Percentiles rank a stretch among this genome's conserved stretches.
Conservation (phyloP, 257 asterid species). For the Solanum etuberosum region DNA sequence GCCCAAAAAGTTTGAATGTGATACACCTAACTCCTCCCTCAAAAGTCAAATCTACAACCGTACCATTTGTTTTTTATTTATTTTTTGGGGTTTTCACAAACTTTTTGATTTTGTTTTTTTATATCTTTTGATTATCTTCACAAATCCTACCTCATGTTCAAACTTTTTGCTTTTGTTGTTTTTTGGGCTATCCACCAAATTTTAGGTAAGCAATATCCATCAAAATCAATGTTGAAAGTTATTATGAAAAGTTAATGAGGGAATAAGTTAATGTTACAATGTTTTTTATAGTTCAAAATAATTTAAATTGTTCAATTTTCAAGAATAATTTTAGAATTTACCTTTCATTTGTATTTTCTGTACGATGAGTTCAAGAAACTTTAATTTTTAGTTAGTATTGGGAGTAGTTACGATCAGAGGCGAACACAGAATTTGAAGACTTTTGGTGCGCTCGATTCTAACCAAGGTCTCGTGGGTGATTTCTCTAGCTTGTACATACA, state of each 20-base stretch:
- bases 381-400: too few relatives aligned
- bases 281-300: too few relatives aligned
- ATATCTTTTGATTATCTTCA: not conserved
- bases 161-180: not conserved
- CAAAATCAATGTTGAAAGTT: not conserved
- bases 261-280: not conserved
- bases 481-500: too few relatives aligned
- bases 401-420: not conserved
- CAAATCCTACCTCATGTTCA: not conserved
- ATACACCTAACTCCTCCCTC: constrained; percentile 23
- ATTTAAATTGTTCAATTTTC: too few relatives aligned
- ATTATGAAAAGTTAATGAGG: not conserved
- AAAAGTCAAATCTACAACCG: constrained; percentile 16
- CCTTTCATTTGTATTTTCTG: not conserved
- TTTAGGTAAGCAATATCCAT: not conserved
- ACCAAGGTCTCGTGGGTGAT: too few relatives aligned
- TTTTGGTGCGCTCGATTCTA: too few relatives aligned
- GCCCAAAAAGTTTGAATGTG: constrained; percentile 33
- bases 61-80: not conserved
- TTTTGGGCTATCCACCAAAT: not conserved
- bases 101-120: not conserved
- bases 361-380: not conserved
- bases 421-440: too few relatives aligned
- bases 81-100: not conserved
- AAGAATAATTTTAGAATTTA: too few relatives aligned